Percentiles rank a stretch among this genome's conserved stretches.
Conservation (phyloP, 2,329 filamentous ascomycete species). For the Helicocarpus griseus region DNA sequence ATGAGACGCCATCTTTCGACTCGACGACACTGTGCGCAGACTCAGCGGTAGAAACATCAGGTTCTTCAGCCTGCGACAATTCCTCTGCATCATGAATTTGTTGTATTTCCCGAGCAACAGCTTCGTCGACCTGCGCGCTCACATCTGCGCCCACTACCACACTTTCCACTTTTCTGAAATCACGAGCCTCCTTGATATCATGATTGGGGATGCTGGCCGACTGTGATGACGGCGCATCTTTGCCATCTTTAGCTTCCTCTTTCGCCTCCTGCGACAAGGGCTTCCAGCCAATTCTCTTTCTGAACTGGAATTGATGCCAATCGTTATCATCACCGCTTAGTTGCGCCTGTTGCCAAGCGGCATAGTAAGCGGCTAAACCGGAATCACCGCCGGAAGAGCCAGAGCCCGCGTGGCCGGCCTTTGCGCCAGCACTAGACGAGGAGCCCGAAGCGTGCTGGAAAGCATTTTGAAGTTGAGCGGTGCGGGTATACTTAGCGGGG, state of each 20-base stretch:
- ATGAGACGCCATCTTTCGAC: slow-evolving; percentile 12
- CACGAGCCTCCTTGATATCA: slow-evolving; percentile 51
- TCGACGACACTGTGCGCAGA: slow-evolving; percentile 16
- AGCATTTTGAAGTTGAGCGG: slow-evolving; percentile 63
- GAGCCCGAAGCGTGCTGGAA: slow-evolving; percentile 55
- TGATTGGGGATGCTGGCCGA: slow-evolving; percentile 33
- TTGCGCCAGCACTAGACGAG: slow-evolving; percentile 39
- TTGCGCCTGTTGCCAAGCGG: slow-evolving; percentile 75
- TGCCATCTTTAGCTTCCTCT: slow-evolving; percentile 16
- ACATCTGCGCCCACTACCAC: slow-evolving; percentile 38
- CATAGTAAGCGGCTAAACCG: slow-evolving; percentile 81
- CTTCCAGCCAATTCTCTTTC: slow-evolving; percentile 84
- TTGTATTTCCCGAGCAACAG: slow-evolving; percentile 66
- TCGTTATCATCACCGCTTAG: slow-evolving; percentile 62
- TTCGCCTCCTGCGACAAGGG: slow-evolving; percentile 33
- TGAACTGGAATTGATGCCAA: slow-evolving; percentile 87
- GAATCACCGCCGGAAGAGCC: slow-evolving; percentile 43
- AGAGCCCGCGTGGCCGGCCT: slow-evolving; percentile 49
- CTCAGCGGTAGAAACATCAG: slow-evolving; percentile 12
- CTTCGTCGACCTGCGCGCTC: slow-evolving; percentile 74
- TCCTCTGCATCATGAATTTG: slow-evolving; percentile 46
- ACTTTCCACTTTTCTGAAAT: slow-evolving; percentile 48
- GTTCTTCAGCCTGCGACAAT: slow-evolving; percentile 29
- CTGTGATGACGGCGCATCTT: slow-evolving; percentile 7
- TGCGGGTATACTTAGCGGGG: slow-evolving; percentile 42